Percentiles rank a stretch among this genome's conserved stretches.
These are phyloP conservation scores for Cyberlindnera euphorbiae DNA, from an alignment of 805 yeast species.

Conservation along the genomic window DNA sequence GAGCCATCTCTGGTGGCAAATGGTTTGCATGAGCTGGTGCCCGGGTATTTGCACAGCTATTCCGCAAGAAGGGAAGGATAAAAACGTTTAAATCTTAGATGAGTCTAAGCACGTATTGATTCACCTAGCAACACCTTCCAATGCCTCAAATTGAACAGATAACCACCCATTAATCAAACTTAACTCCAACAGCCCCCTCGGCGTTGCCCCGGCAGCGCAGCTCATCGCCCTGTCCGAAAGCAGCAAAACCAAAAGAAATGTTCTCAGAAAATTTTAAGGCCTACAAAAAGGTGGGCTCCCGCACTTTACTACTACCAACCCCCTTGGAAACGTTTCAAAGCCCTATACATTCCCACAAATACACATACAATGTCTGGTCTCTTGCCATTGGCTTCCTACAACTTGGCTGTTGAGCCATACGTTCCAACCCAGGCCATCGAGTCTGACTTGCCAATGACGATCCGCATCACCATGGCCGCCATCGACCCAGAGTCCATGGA, in stretches of 20 bases:
- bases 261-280: constrained; percentile 12
- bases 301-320: constrained; percentile 1
- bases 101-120: too few species aligned
- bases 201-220: constrained; percentile 16
- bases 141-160: too few species aligned
- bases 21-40: constrained; percentile 2
- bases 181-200: too few species aligned
- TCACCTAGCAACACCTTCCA: too few species aligned
- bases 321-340: background rate
- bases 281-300: constrained; percentile 4
- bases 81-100: too few species aligned
- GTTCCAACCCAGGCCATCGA: constrained; percentile 83
- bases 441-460: constrained; percentile 81
- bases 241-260: constrained; percentile 27
- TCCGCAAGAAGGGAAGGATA: too few species aligned
- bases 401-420: constrained; percentile 82
- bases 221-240: constrained; percentile 20
- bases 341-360: background rate
- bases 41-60: too few species aligned
- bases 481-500: constrained; percentile 86
- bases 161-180: too few species aligned
- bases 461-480: constrained; percentile 92
- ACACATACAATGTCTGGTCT: constrained; percentile 53
- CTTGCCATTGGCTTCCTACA: constrained; percentile 83
- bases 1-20: constrained; percentile 7